phyloP scores from a whole-genome alignment of 805 yeast species.

The Yarrowia phangngaensis region DNA sequence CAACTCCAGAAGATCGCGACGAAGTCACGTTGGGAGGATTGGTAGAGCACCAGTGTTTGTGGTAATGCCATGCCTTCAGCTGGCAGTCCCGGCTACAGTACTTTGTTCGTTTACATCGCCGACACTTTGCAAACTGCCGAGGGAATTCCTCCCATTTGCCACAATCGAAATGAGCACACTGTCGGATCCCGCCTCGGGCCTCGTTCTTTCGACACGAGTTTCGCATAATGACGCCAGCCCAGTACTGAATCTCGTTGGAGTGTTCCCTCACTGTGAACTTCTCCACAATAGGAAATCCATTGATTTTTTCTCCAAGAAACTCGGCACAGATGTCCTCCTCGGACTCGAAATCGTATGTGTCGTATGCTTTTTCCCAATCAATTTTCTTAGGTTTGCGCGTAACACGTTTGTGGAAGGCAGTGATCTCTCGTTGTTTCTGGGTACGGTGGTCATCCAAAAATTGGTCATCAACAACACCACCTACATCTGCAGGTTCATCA shows the following conservation, averaged over 20 bases:
- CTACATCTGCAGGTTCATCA: constrained; percentile 18
- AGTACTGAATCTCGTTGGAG: constrained; percentile 79
- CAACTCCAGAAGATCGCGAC: constrained; percentile 18
- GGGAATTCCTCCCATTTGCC: constrained; percentile 92
- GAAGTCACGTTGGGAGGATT: constrained; percentile 24
- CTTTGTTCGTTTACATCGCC: constrained; percentile 90
- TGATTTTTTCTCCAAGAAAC: constrained; percentile 45
- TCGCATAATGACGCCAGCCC: constrained; percentile 98
- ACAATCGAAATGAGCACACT: constrained; percentile 89
- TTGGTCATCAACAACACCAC: constrained; percentile 21
- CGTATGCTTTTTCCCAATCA: constrained; percentile 32
- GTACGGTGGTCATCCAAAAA: constrained; percentile 24
- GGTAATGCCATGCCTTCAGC: constrained; percentile 85
- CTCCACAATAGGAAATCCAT: constrained; percentile 88
- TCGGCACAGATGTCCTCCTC: constrained; percentile 45
- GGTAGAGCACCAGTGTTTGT: constrained; percentile 79
- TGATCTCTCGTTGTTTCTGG: constrained; percentile 20
- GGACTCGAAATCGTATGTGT: constrained; percentile 39
- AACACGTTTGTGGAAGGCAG: constrained; percentile 21
- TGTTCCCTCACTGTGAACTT: constrained; percentile 71
- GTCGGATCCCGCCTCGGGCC: constrained; percentile 79
- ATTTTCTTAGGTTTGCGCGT: constrained; percentile 16
- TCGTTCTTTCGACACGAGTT: constrained; percentile 93
- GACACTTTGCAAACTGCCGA: constrained; percentile 89
- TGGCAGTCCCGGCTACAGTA: constrained; percentile 93